phyloP scores from a whole-genome alignment of 306 rosid species.

The Vigna reflexopilosa region DNA sequence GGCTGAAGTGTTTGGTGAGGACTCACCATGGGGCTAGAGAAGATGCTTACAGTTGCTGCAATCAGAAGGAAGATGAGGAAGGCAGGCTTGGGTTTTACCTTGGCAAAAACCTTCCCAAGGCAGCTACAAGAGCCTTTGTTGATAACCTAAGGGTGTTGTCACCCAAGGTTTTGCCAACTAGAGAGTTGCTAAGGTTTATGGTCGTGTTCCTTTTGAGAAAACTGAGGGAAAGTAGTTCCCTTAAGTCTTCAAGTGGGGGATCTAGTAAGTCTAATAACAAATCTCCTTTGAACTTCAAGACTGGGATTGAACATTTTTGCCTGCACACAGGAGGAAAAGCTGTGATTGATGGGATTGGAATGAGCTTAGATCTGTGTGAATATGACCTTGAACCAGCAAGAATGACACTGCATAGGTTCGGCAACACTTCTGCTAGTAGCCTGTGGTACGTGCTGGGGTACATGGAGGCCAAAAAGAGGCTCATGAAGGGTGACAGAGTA shows the following conservation, averaged over 20 bases:
- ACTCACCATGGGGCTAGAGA: constrained; percentile 87
- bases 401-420: constrained; percentile 93
- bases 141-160: constrained; percentile 74
- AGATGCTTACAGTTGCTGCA: constrained; percentile 73
- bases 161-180: constrained; percentile 72
- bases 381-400: constrained; percentile 87
- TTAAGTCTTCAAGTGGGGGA: constrained; percentile 10
- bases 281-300: constrained; percentile 60
- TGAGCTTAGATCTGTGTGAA: constrained; percentile 61
- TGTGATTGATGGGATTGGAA: constrained; percentile 84
- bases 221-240: background rate
- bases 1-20: constrained; percentile 66
- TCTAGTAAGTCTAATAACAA: constrained; percentile 19
- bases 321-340: constrained; percentile 93
- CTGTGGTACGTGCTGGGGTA: constrained; percentile 90
- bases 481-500: constrained; percentile 66
- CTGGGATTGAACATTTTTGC: constrained; percentile 85
- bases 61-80: constrained; percentile 72
- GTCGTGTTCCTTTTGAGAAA: constrained; percentile 46
- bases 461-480: constrained; percentile 91
- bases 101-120: constrained; percentile 74
- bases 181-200: constrained; percentile 69
- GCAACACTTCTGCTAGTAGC: constrained; percentile 88
- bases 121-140: constrained; percentile 83
- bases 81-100: constrained; percentile 71